These are phyloP conservation scores for Magnaporthiopsis incrustans DNA, from an alignment of 2,329 filamentous ascomycete species.

Conservation along the genomic window DNA sequence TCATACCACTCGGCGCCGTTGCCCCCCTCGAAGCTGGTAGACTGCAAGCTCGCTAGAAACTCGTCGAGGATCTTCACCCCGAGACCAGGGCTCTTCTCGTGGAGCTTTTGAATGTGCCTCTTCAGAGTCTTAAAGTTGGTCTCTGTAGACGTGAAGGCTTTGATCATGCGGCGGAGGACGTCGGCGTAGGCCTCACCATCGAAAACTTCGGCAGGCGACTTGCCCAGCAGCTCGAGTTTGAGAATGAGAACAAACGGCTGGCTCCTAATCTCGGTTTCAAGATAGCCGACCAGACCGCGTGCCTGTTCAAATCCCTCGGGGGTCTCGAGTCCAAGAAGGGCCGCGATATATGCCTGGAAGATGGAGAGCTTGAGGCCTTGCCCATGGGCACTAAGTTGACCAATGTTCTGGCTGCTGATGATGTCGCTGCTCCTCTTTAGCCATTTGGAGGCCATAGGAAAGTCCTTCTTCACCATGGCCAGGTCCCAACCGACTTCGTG, in stretches of 20 bases:
- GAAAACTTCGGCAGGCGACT: constrained; percentile 36
- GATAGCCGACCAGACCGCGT: constrained; percentile 45
- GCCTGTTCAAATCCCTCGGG: constrained; percentile 41
- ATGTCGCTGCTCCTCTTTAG: constrained; percentile 57
- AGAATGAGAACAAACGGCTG: constrained; percentile 60
- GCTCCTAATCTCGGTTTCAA: constrained; percentile 56
- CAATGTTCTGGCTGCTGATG: constrained; percentile 46
- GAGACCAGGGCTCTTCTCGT: constrained; percentile 40
- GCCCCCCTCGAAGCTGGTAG: not conserved
- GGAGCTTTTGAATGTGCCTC: constrained; percentile 59
- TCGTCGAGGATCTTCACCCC: constrained; percentile 50
- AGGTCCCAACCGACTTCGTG: constrained; percentile 64
- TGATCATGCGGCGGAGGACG: constrained; percentile 55
- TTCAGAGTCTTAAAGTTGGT: constrained; percentile 58
- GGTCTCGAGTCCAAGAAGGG: constrained; percentile 39
- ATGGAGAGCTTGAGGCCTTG: constrained; percentile 59
- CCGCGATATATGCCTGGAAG: constrained; percentile 53
- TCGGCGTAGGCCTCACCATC: constrained; percentile 38
- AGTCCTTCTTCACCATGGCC: constrained; percentile 38
- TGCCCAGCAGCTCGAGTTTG: constrained; percentile 57
- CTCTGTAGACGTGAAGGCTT: constrained; percentile 46
- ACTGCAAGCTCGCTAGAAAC: constrained; percentile 44
- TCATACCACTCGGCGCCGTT: constrained; percentile 48
- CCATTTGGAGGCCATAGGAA: constrained; percentile 59
- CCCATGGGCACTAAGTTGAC: constrained; percentile 49